Evolutionary conservation across 164 flowering plant species (phyloP), one percentile per base, ranked within the genome.

Genomic region (Paratinospora sagittata): DNA sequence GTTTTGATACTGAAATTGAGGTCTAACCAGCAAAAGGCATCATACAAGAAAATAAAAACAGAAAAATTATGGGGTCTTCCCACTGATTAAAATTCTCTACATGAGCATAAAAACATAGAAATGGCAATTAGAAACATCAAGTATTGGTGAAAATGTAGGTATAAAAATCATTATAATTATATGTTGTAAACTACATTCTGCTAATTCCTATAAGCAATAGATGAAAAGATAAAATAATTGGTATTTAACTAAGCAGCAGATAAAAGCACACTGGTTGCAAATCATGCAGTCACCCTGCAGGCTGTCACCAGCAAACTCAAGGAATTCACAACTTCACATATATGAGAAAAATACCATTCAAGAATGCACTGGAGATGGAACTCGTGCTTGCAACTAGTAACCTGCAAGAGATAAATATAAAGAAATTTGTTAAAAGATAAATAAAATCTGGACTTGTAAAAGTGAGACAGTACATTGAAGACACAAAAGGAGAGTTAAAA

Each of bases 291-390:
- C 36, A 16, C 60, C 61, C 3, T 9, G 17, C 24, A 14, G 19
- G 34, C 34, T 47, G 24, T 43, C 55, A 70, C 24, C 49, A 41
- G 26, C 21, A 66, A 17, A 66, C 33, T 23, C 24, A 37, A 57
- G 61, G 47, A 27, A 62, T 14, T 63, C n/a, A 30, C 36, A 62
- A 23, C 26, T n/a, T 33, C 17, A 49, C 24, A 45, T 3, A 49
- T 27, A 58, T 19, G n/a, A 55, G 61, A 6, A n/a, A 55, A 66
- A 21, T 87, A 93, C 95, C 97, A 87, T 82, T 95, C 99, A 58
- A 95, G 97, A 68, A 95, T 83, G 82, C 99, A 95, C 81, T 95
- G 99, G 55, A 95, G 99, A 81, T 95, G 99, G 76, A 87, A 95
- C 84, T 92, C 99, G 55, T 95, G 99, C 87, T 87, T 95, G 85